Conservation (phyloP, 78 protist genomes). For the Dictyostelium capitatum region DNA sequence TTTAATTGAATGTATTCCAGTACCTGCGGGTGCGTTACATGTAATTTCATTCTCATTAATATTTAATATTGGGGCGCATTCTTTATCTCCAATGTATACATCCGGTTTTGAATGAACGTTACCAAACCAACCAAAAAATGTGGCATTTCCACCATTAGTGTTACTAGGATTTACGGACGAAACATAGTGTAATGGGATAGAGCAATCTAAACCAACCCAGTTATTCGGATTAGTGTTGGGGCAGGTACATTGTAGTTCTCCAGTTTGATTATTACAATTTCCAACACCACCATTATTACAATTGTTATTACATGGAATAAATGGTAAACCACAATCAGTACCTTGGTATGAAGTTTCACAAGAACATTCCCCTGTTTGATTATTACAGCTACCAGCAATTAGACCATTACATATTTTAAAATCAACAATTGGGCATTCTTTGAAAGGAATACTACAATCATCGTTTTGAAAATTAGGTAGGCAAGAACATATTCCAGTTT, state of each 20-base stretch:
- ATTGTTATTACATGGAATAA: background rate
- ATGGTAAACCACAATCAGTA: background rate
- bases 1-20: background rate
- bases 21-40: background rate
- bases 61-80: background rate
- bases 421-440: too few relatives aligned
- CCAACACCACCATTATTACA: background rate
- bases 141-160: background rate
- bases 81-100: background rate
- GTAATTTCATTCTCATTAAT: background rate
- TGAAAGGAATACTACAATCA: too few relatives aligned
- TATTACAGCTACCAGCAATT: background rate
- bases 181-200: background rate
- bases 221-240: background rate
- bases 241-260: background rate
- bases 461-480: too few relatives aligned
- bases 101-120: background rate
- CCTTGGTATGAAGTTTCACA: background rate
- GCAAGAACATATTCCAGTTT: too few relatives aligned
- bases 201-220: background rate
- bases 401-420: background rate
- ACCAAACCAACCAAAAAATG: background rate
- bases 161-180: background rate
- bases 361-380: background rate
- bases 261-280: background rate